Percentiles rank a stretch among this genome's conserved stretches.
phyloP scores from a whole-genome alignment of 768 basidiomycete genomes.

The Lentinus brumalis region DNA sequence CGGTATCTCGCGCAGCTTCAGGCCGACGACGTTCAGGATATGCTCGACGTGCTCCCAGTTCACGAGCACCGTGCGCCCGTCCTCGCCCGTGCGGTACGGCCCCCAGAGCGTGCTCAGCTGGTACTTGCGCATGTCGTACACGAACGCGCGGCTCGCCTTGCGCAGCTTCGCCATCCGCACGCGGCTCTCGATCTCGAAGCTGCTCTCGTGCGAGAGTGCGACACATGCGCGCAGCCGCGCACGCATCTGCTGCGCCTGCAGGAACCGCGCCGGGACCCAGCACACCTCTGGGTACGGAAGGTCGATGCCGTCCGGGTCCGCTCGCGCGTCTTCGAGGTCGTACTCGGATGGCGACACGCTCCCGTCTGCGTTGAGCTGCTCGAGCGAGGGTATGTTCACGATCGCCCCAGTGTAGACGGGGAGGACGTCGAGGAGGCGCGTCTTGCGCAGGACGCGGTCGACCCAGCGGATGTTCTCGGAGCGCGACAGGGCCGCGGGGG shows the following conservation, averaged over 20 bases:
- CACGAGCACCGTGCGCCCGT: conserved; percentile 31
- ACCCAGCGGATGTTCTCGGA: conserved; percentile 53
- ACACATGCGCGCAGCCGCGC: conserved; percentile 52
- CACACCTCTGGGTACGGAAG: background rate
- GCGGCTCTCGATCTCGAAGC: conserved; percentile 25
- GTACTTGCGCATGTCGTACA: conserved; percentile 70
- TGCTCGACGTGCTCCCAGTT: conserved; percentile 69
- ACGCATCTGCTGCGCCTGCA: conserved; percentile 32
- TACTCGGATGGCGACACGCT: background rate
- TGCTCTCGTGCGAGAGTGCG: conserved; percentile 44
- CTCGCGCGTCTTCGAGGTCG: background rate
- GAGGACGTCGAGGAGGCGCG: conserved; percentile 30
- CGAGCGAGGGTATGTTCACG: background rate
- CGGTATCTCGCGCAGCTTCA: conserved; percentile 30
- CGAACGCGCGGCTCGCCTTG: conserved; percentile 52
- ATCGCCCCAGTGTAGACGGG: background rate
- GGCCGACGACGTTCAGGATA: conserved; percentile 38
- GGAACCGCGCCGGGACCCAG: background rate
- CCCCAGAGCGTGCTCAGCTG: conserved; percentile 54
- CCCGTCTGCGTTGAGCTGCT: conserved; percentile 5
- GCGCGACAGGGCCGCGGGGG: conserved; percentile 4
- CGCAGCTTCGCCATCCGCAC: conserved; percentile 38
- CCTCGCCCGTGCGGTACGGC: conserved; percentile 45
- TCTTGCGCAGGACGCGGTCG: conserved; percentile 38
- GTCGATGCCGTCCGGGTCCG: background rate